Percentiles rank a stretch among this genome's conserved stretches.
phyloP scores from a whole-genome alignment of 2,329 filamentous ascomycete genomes.

The Trichoderma simmonsii region DNA sequence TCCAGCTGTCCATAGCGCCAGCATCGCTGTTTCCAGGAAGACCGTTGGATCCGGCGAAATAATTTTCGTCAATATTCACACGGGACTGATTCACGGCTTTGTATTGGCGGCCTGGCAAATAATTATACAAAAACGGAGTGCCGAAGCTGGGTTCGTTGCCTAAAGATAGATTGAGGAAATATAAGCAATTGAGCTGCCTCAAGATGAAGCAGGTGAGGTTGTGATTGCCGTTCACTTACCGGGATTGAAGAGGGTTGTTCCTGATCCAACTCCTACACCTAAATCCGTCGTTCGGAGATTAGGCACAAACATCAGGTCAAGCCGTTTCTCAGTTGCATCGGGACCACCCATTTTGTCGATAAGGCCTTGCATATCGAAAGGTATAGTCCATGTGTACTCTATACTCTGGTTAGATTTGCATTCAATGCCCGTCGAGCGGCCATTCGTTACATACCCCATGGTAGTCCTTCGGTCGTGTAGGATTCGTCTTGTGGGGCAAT shows the following conservation, averaged over 20 bases:
- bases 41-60: constrained; percentile 35
- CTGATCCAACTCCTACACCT: constrained; percentile 15
- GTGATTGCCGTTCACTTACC: constrained; percentile 32
- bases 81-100: constrained; percentile 49
- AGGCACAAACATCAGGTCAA: constrained; percentile 36
- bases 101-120: constrained; percentile 46
- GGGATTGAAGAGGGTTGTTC: constrained; percentile 28
- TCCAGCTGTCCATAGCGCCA: constrained; percentile 57
- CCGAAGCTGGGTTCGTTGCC: constrained; percentile 57
- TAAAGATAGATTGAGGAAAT: constrained; percentile 23
- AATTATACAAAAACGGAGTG: constrained; percentile 57
- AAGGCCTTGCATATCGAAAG: constrained; percentile 55
- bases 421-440: constrained; percentile 33
- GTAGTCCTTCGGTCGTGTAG: constrained; percentile 10
- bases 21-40: constrained; percentile 58
- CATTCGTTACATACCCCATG: not conserved
- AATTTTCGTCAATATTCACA: constrained; percentile 47
- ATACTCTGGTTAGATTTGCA: constrained; percentile 43
- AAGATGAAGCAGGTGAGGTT: constrained; percentile 16
- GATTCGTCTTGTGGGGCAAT: constrained; percentile 4
- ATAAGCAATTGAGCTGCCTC: not conserved
- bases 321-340: constrained; percentile 47
- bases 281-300: constrained; percentile 45
- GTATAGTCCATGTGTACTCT: constrained; percentile 56
- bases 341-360: constrained; percentile 52